Conservation (phyloP, 2,329 filamentous ascomycete genomes). For the Aspergillus unguis region DNA sequence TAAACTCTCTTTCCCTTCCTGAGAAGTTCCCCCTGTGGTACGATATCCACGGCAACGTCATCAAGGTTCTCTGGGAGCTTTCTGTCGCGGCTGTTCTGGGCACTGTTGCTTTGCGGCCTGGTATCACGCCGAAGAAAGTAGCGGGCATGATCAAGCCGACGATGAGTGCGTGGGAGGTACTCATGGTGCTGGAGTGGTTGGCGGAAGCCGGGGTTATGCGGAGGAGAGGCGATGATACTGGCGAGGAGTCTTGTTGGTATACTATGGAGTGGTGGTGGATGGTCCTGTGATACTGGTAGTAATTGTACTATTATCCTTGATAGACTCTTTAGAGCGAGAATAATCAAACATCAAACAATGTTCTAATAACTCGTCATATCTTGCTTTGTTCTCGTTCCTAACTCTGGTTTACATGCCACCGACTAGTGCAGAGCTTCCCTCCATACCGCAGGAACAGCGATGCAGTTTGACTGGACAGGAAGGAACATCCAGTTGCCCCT, state of each 20-base stretch:
- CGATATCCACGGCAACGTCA: conserved; percentile 44
- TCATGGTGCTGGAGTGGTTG: conserved; percentile 42
- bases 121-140: conserved; percentile 35
- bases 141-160: conserved; percentile 37
- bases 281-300: conserved; percentile 20
- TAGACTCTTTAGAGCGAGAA: not conserved
- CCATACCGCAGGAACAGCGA: no score
- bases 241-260: conserved; percentile 27
- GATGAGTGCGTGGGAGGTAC: conserved; percentile 43
- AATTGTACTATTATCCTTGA: not conserved
- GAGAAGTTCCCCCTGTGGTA: conserved; percentile 47
- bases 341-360: no score
- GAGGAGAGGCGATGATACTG: conserved; percentile 4
- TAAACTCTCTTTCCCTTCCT: conserved; percentile 8
- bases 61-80: conserved; percentile 41
- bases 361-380: no score
- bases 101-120: conserved; percentile 41
- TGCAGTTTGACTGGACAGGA: no score
- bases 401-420: not conserved
- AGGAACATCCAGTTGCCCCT: no score
- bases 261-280: conserved; percentile 45
- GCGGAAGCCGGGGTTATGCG: conserved; percentile 23
- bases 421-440: no score
- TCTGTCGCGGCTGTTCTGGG: conserved; percentile 42
- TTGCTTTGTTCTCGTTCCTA: not conserved